phyloP scores from a whole-genome alignment of 192 early-diverging fungal species.

The Podila verticillata region DNA sequence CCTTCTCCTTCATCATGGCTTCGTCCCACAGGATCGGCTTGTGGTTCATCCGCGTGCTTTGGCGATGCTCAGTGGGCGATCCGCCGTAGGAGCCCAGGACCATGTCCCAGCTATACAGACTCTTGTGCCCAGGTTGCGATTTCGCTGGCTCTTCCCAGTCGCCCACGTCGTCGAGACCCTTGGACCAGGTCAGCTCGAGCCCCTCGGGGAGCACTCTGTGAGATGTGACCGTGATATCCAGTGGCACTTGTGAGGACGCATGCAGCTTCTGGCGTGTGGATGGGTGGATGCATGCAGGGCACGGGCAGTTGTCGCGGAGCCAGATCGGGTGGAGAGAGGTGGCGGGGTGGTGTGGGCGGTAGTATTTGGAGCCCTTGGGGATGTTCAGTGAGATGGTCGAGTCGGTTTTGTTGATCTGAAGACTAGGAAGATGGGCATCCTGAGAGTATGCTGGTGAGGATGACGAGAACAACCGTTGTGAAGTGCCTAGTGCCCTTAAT shows the following conservation, averaged over 20 bases:
- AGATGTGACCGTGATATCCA: conserved; percentile 52
- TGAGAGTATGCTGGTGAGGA: no score
- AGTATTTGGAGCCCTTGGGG: conserved; percentile 13
- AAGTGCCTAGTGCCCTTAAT: no score
- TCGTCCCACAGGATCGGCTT: conserved; percentile 54
- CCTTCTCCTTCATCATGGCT: conserved; percentile 46
- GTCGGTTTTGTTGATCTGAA: no score
- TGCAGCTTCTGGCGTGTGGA: conserved; percentile 66
- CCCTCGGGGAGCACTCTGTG: conserved; percentile 25
- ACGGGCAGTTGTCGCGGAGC: conserved; percentile 72
- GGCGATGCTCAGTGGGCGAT: conserved; percentile 17
- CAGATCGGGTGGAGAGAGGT: conserved; percentile 52
- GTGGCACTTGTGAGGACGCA: conserved; percentile 58
- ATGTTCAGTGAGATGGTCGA: no score
- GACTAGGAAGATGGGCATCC: no score
- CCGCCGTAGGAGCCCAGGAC: conserved; percentile 44
- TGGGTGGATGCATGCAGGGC: conserved; percentile 65
- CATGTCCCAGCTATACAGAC: conserved; percentile 40
- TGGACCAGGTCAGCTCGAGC: conserved; percentile 59
- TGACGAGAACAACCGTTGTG: no score
- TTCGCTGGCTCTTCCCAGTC: conserved; percentile 40
- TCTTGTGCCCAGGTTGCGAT: conserved; percentile 31
- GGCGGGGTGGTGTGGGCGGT: conserved; percentile 11
- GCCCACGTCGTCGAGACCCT: conserved; percentile 51
- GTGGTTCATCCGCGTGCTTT: conserved; percentile 29